A percentile compares a stretch with the other conserved stretches of the same genome.
Evolutionary conservation across 345 rosid genomes (phyloP).

Genomic region (Zanthoxylum bungeanum): DNA sequence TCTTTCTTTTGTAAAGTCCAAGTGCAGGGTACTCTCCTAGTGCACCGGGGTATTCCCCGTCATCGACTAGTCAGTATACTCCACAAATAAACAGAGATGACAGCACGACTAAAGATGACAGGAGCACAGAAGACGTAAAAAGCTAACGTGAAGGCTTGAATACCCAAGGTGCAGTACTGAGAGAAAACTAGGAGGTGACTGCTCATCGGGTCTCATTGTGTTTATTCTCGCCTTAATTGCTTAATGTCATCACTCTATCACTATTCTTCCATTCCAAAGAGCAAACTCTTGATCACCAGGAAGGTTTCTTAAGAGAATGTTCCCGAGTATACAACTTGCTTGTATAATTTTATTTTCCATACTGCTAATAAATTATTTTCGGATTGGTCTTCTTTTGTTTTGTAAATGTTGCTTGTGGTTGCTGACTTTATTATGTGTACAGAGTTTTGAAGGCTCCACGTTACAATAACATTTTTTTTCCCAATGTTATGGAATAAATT

Average conservation of each 20-base stretch:
- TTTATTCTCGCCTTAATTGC: neutral
- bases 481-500: too few species aligned
- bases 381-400: neutral
- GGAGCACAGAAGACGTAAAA: slow-evolving; percentile 14
- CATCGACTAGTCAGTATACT: slow-evolving; percentile 56
- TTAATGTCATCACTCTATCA: neutral
- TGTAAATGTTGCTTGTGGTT: neutral
- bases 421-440: neutral
- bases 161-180: neutral
- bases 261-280: neutral
- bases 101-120: slow-evolving; percentile 34
- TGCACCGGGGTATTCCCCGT: slow-evolving; percentile 61
- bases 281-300: neutral
- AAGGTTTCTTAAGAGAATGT: neutral
- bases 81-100: slow-evolving; percentile 50
- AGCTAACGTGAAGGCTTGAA: slow-evolving; percentile 10
- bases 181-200: neutral
- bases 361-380: neutral
- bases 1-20: slow-evolving; percentile 29
- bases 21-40: slow-evolving; percentile 66
- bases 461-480: neutral
- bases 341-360: neutral
- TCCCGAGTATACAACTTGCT: too few species aligned
- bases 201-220: neutral
- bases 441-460: neutral